Conservation (phyloP, 495 filamentous ascomycete genomes). For the Astrothelium macrocarpum region DNA sequence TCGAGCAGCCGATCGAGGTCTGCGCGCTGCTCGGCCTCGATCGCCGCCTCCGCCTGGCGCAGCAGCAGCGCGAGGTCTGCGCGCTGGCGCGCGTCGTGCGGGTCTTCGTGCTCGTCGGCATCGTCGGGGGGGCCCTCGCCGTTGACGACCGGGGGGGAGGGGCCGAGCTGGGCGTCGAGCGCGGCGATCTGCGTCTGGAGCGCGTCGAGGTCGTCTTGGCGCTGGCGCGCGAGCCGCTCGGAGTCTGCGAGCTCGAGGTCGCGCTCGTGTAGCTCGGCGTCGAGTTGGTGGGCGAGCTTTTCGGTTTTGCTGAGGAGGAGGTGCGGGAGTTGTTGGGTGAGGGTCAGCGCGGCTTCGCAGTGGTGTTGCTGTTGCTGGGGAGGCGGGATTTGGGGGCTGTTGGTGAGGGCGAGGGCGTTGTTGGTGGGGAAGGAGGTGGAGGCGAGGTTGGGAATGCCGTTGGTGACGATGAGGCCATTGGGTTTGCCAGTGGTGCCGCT, state of each 20-base stretch:
- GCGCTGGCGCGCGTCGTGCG: conserved; percentile 37
- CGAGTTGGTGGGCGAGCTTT: conserved; percentile 47
- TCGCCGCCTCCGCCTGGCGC: conserved; percentile 60
- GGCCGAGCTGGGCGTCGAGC: conserved; percentile 19
- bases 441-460: conserved; percentile 11
- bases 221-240: conserved; percentile 43
- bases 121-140: conserved; percentile 34
- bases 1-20: conserved; percentile 13
- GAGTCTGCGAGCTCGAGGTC: conserved; percentile 50
- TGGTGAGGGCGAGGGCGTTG: background rate
- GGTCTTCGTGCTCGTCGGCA: conserved; percentile 51
- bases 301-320: conserved; percentile 48
- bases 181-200: conserved; percentile 42
- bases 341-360: conserved; percentile 50
- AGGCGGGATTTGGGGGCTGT: conserved; percentile 29
- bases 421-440: conserved; percentile 4
- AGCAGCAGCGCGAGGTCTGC: conserved; percentile 43
- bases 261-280: conserved; percentile 50
- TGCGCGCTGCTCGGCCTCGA: conserved; percentile 47
- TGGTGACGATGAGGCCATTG: conserved; percentile 26
- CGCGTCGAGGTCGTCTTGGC: conserved; percentile 44
- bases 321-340: conserved; percentile 48
- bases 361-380: conserved; percentile 32
- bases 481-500: conserved; percentile 28
- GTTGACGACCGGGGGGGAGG: no score